Base-by-base conservation (phyloP, 2,329 filamentous ascomycete genomes). In the Fusarium caatingaense region DNA sequence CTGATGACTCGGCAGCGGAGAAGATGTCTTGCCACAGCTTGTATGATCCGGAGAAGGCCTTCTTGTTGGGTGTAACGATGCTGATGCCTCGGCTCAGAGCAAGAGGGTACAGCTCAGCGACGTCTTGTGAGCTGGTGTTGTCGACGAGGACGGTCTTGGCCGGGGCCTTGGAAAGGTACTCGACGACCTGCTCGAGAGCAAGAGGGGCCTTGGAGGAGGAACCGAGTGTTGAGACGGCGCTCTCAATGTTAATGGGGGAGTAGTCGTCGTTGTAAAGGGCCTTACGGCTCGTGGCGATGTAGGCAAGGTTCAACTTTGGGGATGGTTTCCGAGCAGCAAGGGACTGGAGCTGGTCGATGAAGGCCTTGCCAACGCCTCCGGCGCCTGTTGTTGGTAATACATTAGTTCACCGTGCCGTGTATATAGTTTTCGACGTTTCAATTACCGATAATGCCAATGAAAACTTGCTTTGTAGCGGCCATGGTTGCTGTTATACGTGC, bases 31-130 rank as follows among this genome's bases (percentile, higher is more conserved):
- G 88, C 94, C 95, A 99, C 59, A 97, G 84, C 73, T 89, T 85
- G 76, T 93, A 90, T 47, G 88, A 89, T 61, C 92, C 90, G 0
- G 93, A 97, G 82, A 99, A 99, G 16, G 92, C 95, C 83, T 99
- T 99, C 86, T 99, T 99, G 86, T 98, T 99, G 45, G 96, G 94
- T 1, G 96, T 99, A 28, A 98, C 93, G 74, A 99, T 89, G 80
- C 90, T 95, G 80, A 99, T 91, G 15, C 94, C 95, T 69, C 89
- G 88, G 76, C 88, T 87, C 66, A 99, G 84, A 80, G 97, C 93
- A 48, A 87, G 80, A 2, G 96, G 94, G 81, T 99, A 99, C 30
- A 88, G 83, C 66, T 92, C 88, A 50, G 95, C 96, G 30, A 99
- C 87, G 69, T 92, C 90, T 75, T 95, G 91, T 73, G 93, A 94